These are phyloP conservation scores for Albugo laibachii DNA, from an alignment of 352 stramenopile genomes.

Conservation along the genomic window DNA sequence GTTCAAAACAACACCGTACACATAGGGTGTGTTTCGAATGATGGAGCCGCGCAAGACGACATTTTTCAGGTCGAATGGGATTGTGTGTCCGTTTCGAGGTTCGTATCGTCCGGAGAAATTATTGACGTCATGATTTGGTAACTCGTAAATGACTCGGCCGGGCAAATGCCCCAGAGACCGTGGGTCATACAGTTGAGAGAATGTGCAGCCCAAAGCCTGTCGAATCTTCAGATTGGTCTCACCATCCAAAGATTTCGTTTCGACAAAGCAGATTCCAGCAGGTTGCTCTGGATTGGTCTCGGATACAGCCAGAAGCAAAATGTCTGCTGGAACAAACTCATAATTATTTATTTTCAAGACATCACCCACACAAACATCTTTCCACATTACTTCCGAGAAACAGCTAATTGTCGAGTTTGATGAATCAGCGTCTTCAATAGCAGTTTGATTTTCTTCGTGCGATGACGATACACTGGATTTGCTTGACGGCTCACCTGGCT, in stretches of 20 bases:
- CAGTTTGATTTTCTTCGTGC: too few species aligned
- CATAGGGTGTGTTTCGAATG: slow-evolving; percentile 66
- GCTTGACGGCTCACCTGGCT: slow-evolving; percentile 3
- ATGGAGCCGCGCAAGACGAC: slow-evolving; percentile 56
- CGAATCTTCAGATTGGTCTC: slow-evolving; percentile 79
- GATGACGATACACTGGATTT: too few species aligned
- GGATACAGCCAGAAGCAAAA: slow-evolving; percentile 52
- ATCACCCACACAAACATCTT: slow-evolving; percentile 45
- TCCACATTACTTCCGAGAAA: slow-evolving; percentile 41
- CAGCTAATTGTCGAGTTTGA: neutral
- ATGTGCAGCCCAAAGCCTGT: slow-evolving; percentile 61
- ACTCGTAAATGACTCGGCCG: slow-evolving; percentile 47
- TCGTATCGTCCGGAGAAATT: slow-evolving; percentile 63
- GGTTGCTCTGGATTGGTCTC: slow-evolving; percentile 36
- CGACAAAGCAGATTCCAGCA: slow-evolving; percentile 67
- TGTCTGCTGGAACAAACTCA: slow-evolving; percentile 62
- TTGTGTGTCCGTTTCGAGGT: slow-evolving; percentile 45
- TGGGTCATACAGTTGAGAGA: slow-evolving; percentile 59
- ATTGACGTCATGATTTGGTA: slow-evolving; percentile 79
- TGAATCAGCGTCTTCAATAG: too few species aligned
- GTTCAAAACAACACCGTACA: slow-evolving; percentile 67
- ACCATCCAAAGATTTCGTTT: slow-evolving; percentile 74
- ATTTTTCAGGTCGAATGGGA: slow-evolving; percentile 75
- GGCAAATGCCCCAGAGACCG: slow-evolving; percentile 37
- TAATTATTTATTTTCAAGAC: slow-evolving; percentile 79